Percentiles rank a stretch among this genome's conserved stretches.
Conservation (phyloP, 257 asterid genomes). For the Salvia splendens region DNA sequence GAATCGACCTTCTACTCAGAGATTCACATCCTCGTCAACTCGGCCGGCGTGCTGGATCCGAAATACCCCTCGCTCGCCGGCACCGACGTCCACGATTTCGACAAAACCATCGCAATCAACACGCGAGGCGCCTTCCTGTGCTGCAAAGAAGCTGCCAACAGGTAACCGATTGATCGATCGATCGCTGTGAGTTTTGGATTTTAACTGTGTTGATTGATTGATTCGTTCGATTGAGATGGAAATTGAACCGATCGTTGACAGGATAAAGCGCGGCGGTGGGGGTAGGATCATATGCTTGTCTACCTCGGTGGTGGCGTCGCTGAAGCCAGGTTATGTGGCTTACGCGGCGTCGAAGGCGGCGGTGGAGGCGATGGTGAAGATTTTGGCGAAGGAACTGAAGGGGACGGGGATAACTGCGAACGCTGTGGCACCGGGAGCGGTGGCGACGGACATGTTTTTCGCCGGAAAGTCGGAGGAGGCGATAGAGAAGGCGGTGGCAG, state of each 20-base stretch:
- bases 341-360: conserved; percentile 26
- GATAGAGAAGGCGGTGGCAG: conserved; percentile 1
- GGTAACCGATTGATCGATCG: not conserved
- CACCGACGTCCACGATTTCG: conserved; percentile 25
- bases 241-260: not conserved
- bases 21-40: conserved; percentile 28
- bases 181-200: not conserved
- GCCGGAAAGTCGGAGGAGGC: conserved; percentile 23
- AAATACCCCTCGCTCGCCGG: conserved; percentile 30
- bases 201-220: too few relatives aligned
- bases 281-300: conserved; percentile 28
- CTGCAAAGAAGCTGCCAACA: conserved; percentile 31
- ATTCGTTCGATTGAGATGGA: not conserved
- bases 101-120: conserved; percentile 22
- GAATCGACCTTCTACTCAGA: conserved; percentile 25
- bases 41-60: conserved; percentile 26
- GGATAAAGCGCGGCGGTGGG: conserved; percentile 31
- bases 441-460: conserved; percentile 31
- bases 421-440: conserved; percentile 27
- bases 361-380: conserved; percentile 28
- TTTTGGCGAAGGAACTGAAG: conserved; percentile 28
- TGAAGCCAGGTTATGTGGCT: conserved; percentile 25
- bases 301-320: conserved; percentile 26
- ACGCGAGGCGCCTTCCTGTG: conserved; percentile 28
- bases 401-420: conserved; percentile 30